Evolutionary conservation across 768 basidiomycete genomes (phyloP).

Genomic region (Trametes punicea): DNA sequence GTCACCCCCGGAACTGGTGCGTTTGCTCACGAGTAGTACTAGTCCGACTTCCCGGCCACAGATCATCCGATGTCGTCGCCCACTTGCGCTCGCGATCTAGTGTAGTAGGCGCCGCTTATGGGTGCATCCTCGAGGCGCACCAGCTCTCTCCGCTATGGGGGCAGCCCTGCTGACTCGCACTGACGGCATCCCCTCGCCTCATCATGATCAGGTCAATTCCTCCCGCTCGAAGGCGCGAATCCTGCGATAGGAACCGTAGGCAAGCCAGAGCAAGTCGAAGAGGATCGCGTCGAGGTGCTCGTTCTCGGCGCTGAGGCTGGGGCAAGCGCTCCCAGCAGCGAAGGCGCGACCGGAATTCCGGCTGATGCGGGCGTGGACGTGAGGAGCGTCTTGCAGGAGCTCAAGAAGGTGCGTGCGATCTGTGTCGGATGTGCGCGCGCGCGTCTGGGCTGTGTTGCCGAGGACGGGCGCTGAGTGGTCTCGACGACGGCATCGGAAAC

Average conservation of each 20-base stretch:
- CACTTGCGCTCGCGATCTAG: no score
- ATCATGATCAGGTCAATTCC: conserved; percentile 42
- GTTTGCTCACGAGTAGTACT: no score
- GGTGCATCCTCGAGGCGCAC: no score
- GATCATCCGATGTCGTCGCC: no score
- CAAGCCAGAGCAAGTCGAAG: conserved; percentile 46
- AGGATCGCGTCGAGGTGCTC: conserved; percentile 51
- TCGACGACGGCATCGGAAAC: neutral
- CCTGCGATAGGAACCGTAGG: conserved; percentile 44
- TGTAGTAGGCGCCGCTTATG: no score
- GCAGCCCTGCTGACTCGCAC: no score
- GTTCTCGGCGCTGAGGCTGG: conserved; percentile 35
- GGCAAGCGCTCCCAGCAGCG: neutral
- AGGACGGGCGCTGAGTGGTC: neutral
- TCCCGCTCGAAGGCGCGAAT: conserved; percentile 38
- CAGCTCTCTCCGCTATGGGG: no score
- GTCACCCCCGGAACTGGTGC: conserved; percentile 49
- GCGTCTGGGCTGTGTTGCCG: no score
- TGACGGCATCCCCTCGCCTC: neutral
- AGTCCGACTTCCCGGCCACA: no score
- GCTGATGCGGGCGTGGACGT: conserved; percentile 34
- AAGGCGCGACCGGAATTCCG: neutral
- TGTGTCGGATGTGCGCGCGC: neutral
- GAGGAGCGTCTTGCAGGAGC: conserved; percentile 38
- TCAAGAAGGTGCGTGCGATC: conserved; percentile 40